These are phyloP conservation scores for Cutaneotrichosporon dermatis DNA, from an alignment of 1,284 basidiomycete species.

Conservation along the genomic window DNA sequence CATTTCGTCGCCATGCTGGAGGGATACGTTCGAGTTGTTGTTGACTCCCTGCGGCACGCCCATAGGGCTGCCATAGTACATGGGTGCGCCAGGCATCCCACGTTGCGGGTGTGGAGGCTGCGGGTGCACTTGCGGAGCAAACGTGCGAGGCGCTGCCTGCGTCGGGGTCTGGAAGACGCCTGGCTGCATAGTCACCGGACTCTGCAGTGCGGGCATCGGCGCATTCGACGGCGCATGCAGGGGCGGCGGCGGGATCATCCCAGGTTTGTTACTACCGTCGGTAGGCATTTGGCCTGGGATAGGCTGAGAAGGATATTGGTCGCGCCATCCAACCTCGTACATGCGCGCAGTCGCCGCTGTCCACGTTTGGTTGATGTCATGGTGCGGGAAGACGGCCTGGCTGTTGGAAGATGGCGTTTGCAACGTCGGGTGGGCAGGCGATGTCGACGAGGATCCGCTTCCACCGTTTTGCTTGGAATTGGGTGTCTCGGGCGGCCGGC, in stretches of 20 bases:
- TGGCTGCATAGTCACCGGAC: conserved; percentile 2
- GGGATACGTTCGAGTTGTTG: neutral
- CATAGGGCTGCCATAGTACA: neutral
- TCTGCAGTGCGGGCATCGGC: conserved; percentile 4
- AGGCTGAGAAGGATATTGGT: neutral
- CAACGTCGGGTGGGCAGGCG: conserved; percentile 14
- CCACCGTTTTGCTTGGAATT: conserved; percentile 5
- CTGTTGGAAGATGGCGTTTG: conserved; percentile 13
- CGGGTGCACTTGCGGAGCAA: neutral
- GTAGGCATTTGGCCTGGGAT: neutral
- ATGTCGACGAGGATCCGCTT: conserved; percentile 9
- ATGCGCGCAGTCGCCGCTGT: conserved; percentile 5
- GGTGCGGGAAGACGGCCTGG: conserved; percentile 9
- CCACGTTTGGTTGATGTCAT: conserved; percentile 2
- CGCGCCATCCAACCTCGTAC: conserved; percentile 11
- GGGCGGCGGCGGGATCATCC: conserved; percentile 1
- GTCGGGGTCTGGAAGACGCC: neutral
- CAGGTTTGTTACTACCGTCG: neutral
- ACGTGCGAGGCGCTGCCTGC: neutral
- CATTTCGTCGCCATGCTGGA: conserved; percentile 3
- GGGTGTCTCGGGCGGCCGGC: conserved; percentile 7
- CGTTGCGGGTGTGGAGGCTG: neutral
- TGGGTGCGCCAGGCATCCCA: neutral
- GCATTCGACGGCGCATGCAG: neutral
- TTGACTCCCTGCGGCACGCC: neutral